Evolutionary conservation across 73 alveolate species (phyloP).

Genomic region (Paramecium bursaria): DNA sequence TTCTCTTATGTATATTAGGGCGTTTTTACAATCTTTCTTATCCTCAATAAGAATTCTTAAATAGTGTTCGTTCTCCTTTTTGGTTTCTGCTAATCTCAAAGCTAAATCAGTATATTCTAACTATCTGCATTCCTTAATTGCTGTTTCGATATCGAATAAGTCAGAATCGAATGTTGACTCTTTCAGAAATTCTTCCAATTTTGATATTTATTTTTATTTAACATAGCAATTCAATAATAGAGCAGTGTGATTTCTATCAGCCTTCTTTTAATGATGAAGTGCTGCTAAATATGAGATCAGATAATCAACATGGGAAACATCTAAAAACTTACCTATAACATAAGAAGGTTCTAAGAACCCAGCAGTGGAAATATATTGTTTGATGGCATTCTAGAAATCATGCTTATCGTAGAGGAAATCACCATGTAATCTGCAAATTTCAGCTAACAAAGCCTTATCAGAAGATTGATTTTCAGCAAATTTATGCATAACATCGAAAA

Average conservation of each 20-base stretch:
- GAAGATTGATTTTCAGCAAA: slow-evolving; percentile 82
- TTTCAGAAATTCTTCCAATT: slow-evolving; percentile 78
- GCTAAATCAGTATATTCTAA: slow-evolving; percentile 81
- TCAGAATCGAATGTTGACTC: slow-evolving; percentile 84
- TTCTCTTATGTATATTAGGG: slow-evolving; percentile 76
- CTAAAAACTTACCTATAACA: slow-evolving; percentile 86
- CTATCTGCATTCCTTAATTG: slow-evolving; percentile 93
- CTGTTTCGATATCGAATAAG: slow-evolving; percentile 92
- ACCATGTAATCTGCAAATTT: slow-evolving; percentile 86
- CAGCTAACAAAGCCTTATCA: slow-evolving; percentile 83
- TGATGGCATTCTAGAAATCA: slow-evolving; percentile 85
- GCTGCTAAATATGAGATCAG: slow-evolving; percentile 84
- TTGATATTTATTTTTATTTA: slow-evolving; percentile 79
- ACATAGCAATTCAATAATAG: slow-evolving; percentile 90
- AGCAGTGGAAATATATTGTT: slow-evolving; percentile 81
- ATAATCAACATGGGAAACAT: slow-evolving; percentile 83
- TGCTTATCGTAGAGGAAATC: slow-evolving; percentile 84
- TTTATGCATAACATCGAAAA: slow-evolving; percentile 76
- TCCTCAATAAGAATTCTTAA: slow-evolving; percentile 82
- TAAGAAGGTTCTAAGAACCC: slow-evolving; percentile 90
- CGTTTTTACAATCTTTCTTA: slow-evolving; percentile 78
- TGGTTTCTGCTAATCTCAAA: slow-evolving; percentile 76
- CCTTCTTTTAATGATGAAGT: slow-evolving; percentile 71
- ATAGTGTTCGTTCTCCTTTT: slow-evolving; percentile 76
- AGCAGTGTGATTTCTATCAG: slow-evolving; percentile 92